Conservation (phyloP, 139 green algal species). For the Micromonas commoda region DNA sequence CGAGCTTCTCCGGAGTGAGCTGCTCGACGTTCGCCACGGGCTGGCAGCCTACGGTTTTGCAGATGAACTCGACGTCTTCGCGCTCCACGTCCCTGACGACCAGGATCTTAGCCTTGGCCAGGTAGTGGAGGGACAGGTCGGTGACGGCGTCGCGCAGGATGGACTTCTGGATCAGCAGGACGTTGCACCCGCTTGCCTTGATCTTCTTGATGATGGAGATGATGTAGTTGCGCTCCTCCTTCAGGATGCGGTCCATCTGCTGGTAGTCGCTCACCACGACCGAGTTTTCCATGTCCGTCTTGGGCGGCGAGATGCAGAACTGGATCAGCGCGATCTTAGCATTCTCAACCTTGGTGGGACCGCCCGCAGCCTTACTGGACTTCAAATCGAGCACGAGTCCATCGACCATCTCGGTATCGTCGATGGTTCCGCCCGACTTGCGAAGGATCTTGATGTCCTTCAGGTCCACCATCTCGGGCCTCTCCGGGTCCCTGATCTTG, state of each 20-base stretch:
- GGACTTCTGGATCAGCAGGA: constrained; percentile 97
- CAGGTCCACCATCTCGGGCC: constrained; percentile 73
- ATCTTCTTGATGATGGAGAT: constrained; percentile 97
- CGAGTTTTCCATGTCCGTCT: constrained; percentile 98
- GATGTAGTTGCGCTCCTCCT: constrained; percentile 99
- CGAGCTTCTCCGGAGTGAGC: constrained; percentile 92
- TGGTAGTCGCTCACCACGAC: constrained; percentile 65
- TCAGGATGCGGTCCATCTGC: constrained; percentile 83
- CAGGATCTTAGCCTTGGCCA: constrained; percentile 97
- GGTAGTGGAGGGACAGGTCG: constrained; percentile 95
- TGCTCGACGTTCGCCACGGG: constrained; percentile 94
- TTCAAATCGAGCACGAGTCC: constrained; percentile 96
- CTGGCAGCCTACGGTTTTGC: constrained; percentile 89
- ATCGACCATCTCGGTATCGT: constrained; percentile 89
- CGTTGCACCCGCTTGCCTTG: constrained; percentile 87
- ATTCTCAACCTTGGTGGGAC: constrained; percentile 83
- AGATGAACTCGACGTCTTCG: constrained; percentile 98
- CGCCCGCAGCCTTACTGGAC: constrained; percentile 73
- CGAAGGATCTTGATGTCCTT: constrained; percentile 85
- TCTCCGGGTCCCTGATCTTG: constrained; percentile 6
- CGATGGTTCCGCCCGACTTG: constrained; percentile 92
- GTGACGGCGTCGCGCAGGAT: constrained; percentile 95
- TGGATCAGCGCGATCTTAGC: constrained; percentile 93
- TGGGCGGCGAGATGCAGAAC: constrained; percentile 93
- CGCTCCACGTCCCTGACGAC: constrained; percentile 95